A percentile compares a stretch with the other conserved stretches of the same genome.
Conservation (phyloP, 208 protist genomes). For the Leishmania tarentolae region DNA sequence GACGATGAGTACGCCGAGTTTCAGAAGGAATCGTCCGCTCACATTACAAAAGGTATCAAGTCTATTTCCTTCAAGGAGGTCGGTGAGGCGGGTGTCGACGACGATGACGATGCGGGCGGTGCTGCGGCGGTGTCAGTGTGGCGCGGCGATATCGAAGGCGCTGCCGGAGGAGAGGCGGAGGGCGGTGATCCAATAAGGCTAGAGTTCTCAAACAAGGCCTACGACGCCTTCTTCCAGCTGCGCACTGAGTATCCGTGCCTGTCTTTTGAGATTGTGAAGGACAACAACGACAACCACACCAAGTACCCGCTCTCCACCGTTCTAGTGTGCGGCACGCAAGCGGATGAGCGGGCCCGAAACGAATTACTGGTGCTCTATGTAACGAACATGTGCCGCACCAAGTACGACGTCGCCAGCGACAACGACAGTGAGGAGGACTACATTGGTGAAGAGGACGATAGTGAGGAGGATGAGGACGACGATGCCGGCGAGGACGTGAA, state of each 20-base stretch:
- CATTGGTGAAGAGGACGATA: constrained; percentile 80
- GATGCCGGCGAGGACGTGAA: constrained; percentile 76
- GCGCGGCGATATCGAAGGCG: constrained; percentile 33
- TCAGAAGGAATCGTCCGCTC: constrained; percentile 53
- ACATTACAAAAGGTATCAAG: constrained; percentile 45
- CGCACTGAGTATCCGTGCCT: constrained; percentile 89
- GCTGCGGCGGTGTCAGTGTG: constrained; percentile 32
- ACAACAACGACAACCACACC: constrained; percentile 66
- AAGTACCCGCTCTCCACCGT: constrained; percentile 93
- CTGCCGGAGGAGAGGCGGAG: constrained; percentile 24
- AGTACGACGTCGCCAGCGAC: constrained; percentile 92
- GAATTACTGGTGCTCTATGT: constrained; percentile 94
- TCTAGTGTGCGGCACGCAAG: constrained; percentile 96
- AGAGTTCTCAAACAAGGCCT: constrained; percentile 87
- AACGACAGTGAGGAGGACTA: constrained; percentile 87
- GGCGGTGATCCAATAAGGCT: constrained; percentile 38
- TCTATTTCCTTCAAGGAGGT: constrained; percentile 59
- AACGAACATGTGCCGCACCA: constrained; percentile 93
- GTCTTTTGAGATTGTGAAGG: constrained; percentile 81
- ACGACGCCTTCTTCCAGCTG: constrained; percentile 91
- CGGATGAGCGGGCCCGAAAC: constrained; percentile 90
- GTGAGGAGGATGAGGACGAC: constrained; percentile 80
- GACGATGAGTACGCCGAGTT: constrained; percentile 84
- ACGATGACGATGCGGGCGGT: constrained; percentile 37
- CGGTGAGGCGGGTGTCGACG: constrained; percentile 18